A percentile compares a stretch with the other conserved stretches of the same genome.
phyloP scores from a whole-genome alignment of 2,329 filamentous ascomycete genomes.

The Sarocladium oryzae region DNA sequence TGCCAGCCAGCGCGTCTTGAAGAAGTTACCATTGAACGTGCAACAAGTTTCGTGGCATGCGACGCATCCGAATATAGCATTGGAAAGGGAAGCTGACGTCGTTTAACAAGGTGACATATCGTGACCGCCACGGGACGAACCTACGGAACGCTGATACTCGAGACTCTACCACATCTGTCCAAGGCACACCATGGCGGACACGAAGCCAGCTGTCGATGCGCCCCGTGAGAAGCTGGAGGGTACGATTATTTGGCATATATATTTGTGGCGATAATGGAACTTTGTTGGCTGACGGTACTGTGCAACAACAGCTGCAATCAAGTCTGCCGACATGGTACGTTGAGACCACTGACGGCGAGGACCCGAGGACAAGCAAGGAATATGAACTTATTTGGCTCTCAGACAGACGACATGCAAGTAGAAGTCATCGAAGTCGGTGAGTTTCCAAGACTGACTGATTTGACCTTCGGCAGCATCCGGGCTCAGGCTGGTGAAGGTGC shows the following conservation, averaged over 20 bases:
- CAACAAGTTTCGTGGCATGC: neutral
- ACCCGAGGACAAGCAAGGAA: neutral
- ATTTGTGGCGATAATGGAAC: conserved; percentile 7
- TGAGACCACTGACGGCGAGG: conserved; percentile 11
- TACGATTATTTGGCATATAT: conserved; percentile 28
- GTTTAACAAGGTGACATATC: neutral
- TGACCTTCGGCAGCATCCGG: no score
- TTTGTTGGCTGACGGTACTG: conserved; percentile 1
- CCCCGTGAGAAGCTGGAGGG: conserved; percentile 72
- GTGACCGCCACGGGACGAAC: neutral
- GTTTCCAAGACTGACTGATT: conserved; percentile 23
- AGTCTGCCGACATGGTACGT: conserved; percentile 95
- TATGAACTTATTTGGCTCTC: conserved; percentile 21
- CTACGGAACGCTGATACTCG: neutral
- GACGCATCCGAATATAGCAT: neutral
- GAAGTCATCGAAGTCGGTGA: conserved; percentile 93
- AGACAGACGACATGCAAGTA: conserved; percentile 97
- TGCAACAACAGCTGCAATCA: conserved; percentile 70
- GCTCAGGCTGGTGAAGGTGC: conserved; percentile 23
- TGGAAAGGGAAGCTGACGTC: neutral
- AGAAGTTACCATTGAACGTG: neutral
- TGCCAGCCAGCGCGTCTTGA: neutral
- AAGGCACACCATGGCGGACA: conserved; percentile 29
- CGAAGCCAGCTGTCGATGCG: conserved; percentile 37
- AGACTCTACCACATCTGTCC: no score